phyloP scores from a whole-genome alignment of 2,329 filamentous ascomycete genomes.

The Xylaria sp. region DNA sequence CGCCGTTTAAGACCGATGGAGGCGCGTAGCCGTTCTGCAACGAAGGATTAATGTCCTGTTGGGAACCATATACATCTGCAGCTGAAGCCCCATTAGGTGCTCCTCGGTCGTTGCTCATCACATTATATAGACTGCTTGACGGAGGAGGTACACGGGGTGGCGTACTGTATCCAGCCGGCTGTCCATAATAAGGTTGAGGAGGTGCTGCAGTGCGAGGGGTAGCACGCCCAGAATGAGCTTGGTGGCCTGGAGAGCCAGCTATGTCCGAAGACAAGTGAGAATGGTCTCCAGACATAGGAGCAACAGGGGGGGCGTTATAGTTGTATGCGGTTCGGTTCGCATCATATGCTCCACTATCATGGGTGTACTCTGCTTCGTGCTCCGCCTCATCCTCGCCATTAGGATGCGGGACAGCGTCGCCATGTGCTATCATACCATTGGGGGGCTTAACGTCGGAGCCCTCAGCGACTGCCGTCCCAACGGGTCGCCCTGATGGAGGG shows the following conservation, averaged over 20 bases:
- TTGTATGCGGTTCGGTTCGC: conserved; percentile 79
- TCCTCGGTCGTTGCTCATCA: conserved; percentile 83
- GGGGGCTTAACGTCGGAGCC: conserved; percentile 70
- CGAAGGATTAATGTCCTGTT: conserved; percentile 67
- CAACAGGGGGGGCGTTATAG: conserved; percentile 77
- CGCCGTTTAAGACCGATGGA: conserved; percentile 74
- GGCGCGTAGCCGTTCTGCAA: conserved; percentile 73
- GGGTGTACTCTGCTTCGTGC: conserved; percentile 86
- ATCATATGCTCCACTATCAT: conserved; percentile 81
- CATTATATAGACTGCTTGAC: conserved; percentile 86
- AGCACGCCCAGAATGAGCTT: conserved; percentile 82
- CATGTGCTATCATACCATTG: conserved; percentile 74
- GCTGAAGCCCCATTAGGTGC: conserved; percentile 72
- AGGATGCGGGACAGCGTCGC: conserved; percentile 64
- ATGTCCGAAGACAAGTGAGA: conserved; percentile 84
- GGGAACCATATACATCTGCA: conserved; percentile 76
- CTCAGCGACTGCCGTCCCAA: conserved; percentile 70
- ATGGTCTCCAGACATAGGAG: conserved; percentile 76
- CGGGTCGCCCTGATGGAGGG: conserved; percentile 74
- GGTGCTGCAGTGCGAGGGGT: conserved; percentile 83
- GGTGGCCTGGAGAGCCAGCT: conserved; percentile 81
- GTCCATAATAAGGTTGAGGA: conserved; percentile 78
- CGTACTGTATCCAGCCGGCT: conserved; percentile 77
- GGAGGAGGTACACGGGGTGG: conserved; percentile 77
- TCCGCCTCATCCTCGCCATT: conserved; percentile 75